Percentiles rank a stretch among this genome's conserved stretches.
phyloP scores from a whole-genome alignment of 73 alveolate species.

The Tetrahymena thermophila region DNA sequence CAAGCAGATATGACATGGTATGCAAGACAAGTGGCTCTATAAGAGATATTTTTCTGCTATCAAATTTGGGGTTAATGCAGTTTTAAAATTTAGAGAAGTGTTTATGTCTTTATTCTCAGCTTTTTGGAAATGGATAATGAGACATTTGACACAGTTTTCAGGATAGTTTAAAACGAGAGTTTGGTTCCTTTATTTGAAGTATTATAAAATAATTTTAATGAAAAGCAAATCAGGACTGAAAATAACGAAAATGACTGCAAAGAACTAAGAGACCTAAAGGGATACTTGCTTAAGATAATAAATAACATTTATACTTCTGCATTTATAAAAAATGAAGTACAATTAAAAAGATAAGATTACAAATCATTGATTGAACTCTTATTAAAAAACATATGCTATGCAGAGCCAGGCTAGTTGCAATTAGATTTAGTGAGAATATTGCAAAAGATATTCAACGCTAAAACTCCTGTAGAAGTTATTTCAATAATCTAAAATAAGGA shows the following conservation, averaged over 20 bases:
- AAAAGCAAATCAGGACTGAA: not conserved
- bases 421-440: not conserved
- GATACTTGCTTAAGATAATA: not conserved
- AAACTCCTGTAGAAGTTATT: not conserved
- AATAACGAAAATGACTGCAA: not conserved
- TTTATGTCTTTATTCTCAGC: not conserved
- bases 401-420: not conserved
- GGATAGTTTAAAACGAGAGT: not conserved
- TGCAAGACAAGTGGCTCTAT: not conserved
- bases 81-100: not conserved
- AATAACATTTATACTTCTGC: not conserved
- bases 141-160: not conserved
- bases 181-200: not conserved
- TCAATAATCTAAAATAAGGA: not conserved
- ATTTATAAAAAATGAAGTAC: not conserved
- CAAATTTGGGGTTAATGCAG: not conserved
- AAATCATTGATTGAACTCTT: not conserved
- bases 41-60: not conserved
- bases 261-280: not conserved
- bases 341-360: not conserved
- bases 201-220: not conserved
- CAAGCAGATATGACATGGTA: not conserved
- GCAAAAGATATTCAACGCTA: not conserved
- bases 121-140: not conserved
- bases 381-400: not conserved